A percentile compares a stretch with the other conserved stretches of the same genome.
These are phyloP conservation scores for Leavenworthia alabamica DNA, from an alignment of 345 rosid species.

Conservation along the genomic window DNA sequence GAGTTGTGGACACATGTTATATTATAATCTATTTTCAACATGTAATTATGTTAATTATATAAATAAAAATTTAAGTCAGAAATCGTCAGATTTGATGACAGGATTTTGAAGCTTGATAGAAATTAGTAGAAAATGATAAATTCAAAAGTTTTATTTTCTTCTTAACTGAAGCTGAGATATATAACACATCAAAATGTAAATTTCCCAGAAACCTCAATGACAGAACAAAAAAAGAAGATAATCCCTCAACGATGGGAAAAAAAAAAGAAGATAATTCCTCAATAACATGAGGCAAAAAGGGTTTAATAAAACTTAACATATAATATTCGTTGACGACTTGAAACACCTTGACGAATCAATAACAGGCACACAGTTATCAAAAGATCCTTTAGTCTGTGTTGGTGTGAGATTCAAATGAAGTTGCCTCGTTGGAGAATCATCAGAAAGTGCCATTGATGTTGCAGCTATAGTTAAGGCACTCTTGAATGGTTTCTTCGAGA, in stretches of 20 bases:
- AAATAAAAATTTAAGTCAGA: background rate
- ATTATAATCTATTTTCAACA: background rate
- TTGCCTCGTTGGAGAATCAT: slow-evolving; percentile 28
- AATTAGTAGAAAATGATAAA: background rate
- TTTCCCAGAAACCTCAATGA: background rate
- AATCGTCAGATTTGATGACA: too few species aligned
- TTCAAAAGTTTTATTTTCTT: background rate
- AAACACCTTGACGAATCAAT: slow-evolving; percentile 48
- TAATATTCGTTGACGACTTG: slow-evolving; percentile 7
- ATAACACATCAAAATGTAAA: background rate
- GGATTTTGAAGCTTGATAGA: background rate
- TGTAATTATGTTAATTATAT: background rate
- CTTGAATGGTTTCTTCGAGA: slow-evolving; percentile 45
- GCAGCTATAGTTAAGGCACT: slow-evolving; percentile 47
- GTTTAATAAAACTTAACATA: background rate
- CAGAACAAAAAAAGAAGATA: too few species aligned
- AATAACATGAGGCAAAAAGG: background rate
- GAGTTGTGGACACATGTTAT: too few species aligned
- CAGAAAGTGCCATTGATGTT: slow-evolving; percentile 32
- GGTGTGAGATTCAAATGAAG: slow-evolving; percentile 33
- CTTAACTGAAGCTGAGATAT: background rate
- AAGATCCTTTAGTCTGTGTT: slow-evolving; percentile 20
- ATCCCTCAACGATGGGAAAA: too few species aligned
- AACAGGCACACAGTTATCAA: slow-evolving; percentile 33
- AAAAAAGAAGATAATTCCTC: background rate